These are phyloP conservation scores for Macrotyloma uniflorum DNA, from an alignment of 306 rosid species.

Conservation along the genomic window DNA sequence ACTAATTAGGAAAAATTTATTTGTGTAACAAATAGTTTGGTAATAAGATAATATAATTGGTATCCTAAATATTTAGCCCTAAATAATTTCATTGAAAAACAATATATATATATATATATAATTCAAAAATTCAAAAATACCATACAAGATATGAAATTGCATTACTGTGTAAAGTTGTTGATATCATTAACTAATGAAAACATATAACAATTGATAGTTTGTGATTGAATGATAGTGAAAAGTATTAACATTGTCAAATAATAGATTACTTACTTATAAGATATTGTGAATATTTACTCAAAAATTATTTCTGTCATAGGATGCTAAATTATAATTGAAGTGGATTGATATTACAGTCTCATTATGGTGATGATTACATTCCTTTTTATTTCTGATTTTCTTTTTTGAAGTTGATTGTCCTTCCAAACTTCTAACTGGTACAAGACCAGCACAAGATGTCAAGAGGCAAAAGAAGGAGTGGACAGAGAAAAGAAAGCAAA, in stretches of 20 bases:
- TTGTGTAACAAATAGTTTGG: no score
- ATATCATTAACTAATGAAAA: no score
- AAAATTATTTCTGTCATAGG: neutral
- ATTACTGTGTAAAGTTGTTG: no score
- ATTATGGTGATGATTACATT: neutral
- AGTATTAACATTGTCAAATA: neutral
- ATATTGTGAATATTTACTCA: neutral
- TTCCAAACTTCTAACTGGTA: neutral
- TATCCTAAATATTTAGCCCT: no score
- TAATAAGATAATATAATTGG: no score
- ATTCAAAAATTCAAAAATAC: no score
- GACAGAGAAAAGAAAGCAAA: constrained; percentile 10
- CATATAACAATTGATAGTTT: no score
- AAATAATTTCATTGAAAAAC: no score
- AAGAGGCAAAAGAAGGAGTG: neutral
- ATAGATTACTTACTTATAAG: neutral
- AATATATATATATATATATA: no score
- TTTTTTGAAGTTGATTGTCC: neutral
- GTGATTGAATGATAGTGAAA: no score
- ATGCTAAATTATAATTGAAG: constrained; percentile 3
- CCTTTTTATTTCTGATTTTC: neutral
- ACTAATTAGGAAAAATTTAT: no score
- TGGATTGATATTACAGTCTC: neutral
- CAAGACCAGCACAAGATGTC: neutral
- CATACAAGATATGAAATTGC: no score